A percentile compares a stretch with the other conserved stretches of the same genome.
These are phyloP conservation scores for Sesbania bispinosa DNA, from an alignment of 306 rosid species.

Conservation along the genomic window DNA sequence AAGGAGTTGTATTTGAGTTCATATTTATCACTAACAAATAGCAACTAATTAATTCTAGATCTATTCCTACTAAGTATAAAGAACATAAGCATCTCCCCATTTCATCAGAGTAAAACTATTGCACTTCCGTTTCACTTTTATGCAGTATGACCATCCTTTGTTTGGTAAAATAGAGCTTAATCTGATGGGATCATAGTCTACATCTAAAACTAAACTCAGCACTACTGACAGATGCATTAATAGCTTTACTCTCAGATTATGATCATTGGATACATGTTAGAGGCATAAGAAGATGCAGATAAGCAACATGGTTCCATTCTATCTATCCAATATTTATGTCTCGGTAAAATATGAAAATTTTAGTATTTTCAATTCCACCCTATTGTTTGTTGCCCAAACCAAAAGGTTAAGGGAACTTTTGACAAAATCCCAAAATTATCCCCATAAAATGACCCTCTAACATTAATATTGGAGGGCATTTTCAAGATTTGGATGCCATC, in stretches of 20 bases:
- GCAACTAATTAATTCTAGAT: background rate
- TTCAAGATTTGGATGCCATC: too few relatives aligned
- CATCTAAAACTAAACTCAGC: background rate
- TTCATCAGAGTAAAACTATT: background rate
- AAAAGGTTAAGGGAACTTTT: background rate
- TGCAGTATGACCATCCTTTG: background rate
- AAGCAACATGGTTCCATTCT: background rate
- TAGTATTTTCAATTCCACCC: background rate
- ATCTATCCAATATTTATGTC: background rate
- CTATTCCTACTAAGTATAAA: background rate
- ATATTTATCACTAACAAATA: background rate
- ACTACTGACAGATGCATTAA: background rate
- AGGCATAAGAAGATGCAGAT: slow-evolving; percentile 4
- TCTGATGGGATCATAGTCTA: background rate
- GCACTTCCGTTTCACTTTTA: background rate
- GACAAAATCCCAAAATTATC: too few relatives aligned
- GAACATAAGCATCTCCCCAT: background rate
- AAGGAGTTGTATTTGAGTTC: background rate
- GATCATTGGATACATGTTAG: background rate
- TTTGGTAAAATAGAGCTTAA: background rate
- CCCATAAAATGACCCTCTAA: too few relatives aligned
- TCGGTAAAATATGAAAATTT: background rate
- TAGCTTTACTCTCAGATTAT: background rate
- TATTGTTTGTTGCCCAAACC: background rate
- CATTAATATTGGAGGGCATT: too few relatives aligned